phyloP scores from a whole-genome alignment of 2,329 filamentous ascomycete genomes.

The Fusarium dlaminii region DNA sequence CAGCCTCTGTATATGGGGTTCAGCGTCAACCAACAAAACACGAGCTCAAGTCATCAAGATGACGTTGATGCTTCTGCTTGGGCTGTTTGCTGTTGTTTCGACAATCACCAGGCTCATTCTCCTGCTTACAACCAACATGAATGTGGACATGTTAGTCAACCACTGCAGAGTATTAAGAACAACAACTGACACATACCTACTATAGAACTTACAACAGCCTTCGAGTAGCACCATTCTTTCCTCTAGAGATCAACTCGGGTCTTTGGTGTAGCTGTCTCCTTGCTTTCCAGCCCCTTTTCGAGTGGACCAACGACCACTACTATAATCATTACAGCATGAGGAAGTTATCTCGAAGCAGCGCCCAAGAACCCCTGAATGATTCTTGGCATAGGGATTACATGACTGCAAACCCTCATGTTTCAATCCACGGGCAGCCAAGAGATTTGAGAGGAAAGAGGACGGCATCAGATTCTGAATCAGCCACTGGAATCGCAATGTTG shows the following conservation, averaged over 20 bases:
- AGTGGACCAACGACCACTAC: slow-evolving; percentile 26
- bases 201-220: slow-evolving; percentile 51
- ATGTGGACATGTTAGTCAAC: slow-evolving; percentile 46
- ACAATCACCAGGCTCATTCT: slow-evolving; percentile 52
- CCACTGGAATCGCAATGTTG: slow-evolving; percentile 22
- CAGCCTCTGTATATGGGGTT: slow-evolving; percentile 50
- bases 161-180: no score
- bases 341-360: slow-evolving; percentile 32
- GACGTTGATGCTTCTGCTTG: slow-evolving; percentile 50
- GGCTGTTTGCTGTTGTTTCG: slow-evolving; percentile 49
- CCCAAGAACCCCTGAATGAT: slow-evolving; percentile 7
- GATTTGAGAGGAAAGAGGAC: not conserved
- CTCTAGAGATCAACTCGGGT: slow-evolving; percentile 54
- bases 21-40: slow-evolving; percentile 49
- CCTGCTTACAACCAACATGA: slow-evolving; percentile 45
- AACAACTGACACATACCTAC: not conserved
- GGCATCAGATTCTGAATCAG: slow-evolving; percentile 22
- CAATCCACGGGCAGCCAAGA: slow-evolving; percentile 1
- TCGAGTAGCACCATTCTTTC: slow-evolving; percentile 51
- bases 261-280: slow-evolving; percentile 55
- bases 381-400: slow-evolving; percentile 23
- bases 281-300: slow-evolving; percentile 51
- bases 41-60: slow-evolving; percentile 47
- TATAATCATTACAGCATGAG: slow-evolving; percentile 25
- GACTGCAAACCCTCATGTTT: slow-evolving; percentile 19